A percentile compares a stretch with the other conserved stretches of the same genome.
Conservation (phyloP, 2,329 filamentous ascomycete genomes). For the Phialophora chinensis region DNA sequence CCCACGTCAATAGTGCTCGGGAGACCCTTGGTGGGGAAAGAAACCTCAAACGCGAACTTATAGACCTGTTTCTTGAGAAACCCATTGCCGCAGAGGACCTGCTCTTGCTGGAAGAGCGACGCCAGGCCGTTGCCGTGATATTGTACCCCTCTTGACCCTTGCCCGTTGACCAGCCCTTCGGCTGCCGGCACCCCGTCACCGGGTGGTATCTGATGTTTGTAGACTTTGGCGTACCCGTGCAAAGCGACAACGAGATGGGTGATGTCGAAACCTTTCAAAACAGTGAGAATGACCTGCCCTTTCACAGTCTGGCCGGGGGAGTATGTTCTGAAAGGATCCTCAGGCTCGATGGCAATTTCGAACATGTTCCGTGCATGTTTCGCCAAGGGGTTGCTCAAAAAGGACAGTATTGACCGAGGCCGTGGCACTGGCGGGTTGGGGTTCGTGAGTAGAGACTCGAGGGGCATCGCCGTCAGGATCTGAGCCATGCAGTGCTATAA, state of each 20-base stretch:
- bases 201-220: slow-evolving; percentile 64
- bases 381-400: slow-evolving; percentile 62
- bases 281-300: slow-evolving; percentile 65
- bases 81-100: slow-evolving; percentile 68
- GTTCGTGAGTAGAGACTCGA: slow-evolving; percentile 47
- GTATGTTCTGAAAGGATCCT: slow-evolving; percentile 68
- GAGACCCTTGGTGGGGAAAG: slow-evolving; percentile 64
- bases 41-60: slow-evolving; percentile 69
- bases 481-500: slow-evolving; percentile 35
- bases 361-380: slow-evolving; percentile 61
- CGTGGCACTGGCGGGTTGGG: slow-evolving; percentile 50
- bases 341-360: slow-evolving; percentile 67
- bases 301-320: slow-evolving; percentile 67
- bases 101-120: slow-evolving; percentile 69
- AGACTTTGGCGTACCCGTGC: slow-evolving; percentile 70
- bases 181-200: slow-evolving; percentile 59
- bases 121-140: slow-evolving; percentile 70
- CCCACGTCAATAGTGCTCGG: slow-evolving; percentile 94
- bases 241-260: slow-evolving; percentile 68
- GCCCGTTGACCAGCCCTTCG: slow-evolving; percentile 59
- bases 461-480: slow-evolving; percentile 37
- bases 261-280: slow-evolving; percentile 65
- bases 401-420: slow-evolving; percentile 57
- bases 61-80: slow-evolving; percentile 68
- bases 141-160: slow-evolving; percentile 57